These are phyloP conservation scores for Exophiala xenobiotica DNA, from an alignment of 2,329 filamentous ascomycete genomes.

Conservation along the genomic window DNA sequence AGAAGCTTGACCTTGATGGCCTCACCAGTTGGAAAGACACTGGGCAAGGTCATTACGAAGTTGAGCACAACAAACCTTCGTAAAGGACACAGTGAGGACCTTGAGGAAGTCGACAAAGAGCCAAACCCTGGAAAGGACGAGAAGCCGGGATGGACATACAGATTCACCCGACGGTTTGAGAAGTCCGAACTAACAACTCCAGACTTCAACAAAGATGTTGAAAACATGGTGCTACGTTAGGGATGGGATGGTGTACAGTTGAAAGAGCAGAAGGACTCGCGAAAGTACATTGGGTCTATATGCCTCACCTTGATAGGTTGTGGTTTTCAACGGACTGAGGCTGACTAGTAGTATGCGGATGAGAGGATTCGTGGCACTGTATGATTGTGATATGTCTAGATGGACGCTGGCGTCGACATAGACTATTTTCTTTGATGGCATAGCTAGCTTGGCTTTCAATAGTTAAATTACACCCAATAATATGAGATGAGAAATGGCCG, in stretches of 20 bases:
- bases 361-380: no score
- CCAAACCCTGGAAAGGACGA: background rate
- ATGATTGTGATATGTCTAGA: no score
- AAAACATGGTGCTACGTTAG: conserved; percentile 1
- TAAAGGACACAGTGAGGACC: background rate
- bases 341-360: no score
- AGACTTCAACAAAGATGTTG: conserved; percentile 25
- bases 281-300: no score
- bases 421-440: no score
- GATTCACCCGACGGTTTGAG: conserved; percentile 25
- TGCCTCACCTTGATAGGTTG: no score
- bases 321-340: no score
- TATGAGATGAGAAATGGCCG: no score
- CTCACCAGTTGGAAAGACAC: conserved; percentile 12
- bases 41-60: conserved; percentile 15
- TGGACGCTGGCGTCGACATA: no score
- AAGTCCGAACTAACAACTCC: conserved; percentile 26
- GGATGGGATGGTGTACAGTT: background rate
- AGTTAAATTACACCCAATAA: no score
- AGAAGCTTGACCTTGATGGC: conserved; percentile 13
- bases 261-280: no score
- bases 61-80: conserved; percentile 7
- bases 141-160: conserved; percentile 21
- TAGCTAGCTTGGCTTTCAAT: no score
- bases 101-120: background rate